Conservation (phyloP, 2,329 filamentous ascomycete species). For the Paraphoma chrysanthemicola region DNA sequence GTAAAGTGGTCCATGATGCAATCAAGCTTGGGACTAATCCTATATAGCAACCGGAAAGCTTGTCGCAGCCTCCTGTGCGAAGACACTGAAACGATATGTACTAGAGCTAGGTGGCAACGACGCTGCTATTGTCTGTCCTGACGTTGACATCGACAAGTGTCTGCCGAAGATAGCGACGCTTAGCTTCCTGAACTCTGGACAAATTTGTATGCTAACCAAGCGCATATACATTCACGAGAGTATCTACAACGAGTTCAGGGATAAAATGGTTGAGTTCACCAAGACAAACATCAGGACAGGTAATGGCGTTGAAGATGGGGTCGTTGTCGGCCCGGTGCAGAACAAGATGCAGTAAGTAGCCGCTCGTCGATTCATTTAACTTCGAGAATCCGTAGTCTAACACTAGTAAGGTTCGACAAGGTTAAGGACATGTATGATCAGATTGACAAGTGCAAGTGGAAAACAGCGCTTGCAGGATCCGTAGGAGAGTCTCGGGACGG, state of each 20-base stretch:
- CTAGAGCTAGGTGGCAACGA: slow-evolving; percentile 71
- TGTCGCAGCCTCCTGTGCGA: slow-evolving; percentile 62
- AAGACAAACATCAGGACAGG: slow-evolving; percentile 48
- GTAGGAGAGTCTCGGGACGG: slow-evolving; percentile 47
- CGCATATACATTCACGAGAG: slow-evolving; percentile 44
- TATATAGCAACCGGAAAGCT: slow-evolving; percentile 66
- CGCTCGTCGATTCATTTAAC: too few relatives aligned
- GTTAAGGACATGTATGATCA: slow-evolving; percentile 64
- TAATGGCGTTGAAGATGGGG: slow-evolving; percentile 20
- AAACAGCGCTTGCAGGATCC: slow-evolving; percentile 57
- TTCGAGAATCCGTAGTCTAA: too few relatives aligned
- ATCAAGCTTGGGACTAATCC: too few relatives aligned
- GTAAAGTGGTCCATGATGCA: too few relatives aligned
- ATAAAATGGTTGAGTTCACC: slow-evolving; percentile 54
- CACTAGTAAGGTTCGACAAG: slow-evolving; percentile 50
- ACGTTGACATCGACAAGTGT: slow-evolving; percentile 57
- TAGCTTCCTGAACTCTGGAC: slow-evolving; percentile 65
- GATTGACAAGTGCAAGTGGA: slow-evolving; percentile 60
- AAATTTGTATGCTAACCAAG: slow-evolving; percentile 47
- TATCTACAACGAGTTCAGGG: slow-evolving; percentile 40
- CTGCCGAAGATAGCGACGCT: slow-evolving; percentile 40
- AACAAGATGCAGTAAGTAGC: slow-evolving; percentile 23
- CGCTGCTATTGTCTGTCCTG: slow-evolving; percentile 63
- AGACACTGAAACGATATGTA: slow-evolving; percentile 65
- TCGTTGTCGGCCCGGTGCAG: slow-evolving; percentile 40